Evolutionary conservation across 371 early-diverging fungal genomes (phyloP).

Genomic region (Saksenaea oblongispora): DNA sequence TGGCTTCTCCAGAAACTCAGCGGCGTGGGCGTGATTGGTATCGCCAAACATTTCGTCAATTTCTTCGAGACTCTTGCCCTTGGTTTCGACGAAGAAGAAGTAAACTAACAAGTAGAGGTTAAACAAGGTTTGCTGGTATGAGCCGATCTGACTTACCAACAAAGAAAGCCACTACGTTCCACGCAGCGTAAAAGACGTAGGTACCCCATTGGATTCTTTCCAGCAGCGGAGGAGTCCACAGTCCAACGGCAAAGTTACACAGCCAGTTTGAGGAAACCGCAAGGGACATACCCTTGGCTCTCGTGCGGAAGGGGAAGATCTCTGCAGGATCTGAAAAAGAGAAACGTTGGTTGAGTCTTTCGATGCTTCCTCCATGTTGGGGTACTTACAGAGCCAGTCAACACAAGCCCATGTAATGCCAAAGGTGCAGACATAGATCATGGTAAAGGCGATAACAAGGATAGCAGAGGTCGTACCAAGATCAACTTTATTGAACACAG

Average conservation of each 20-base stretch:
- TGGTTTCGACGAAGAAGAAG: slow-evolving; percentile 49
- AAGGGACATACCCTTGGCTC: slow-evolving; percentile 41
- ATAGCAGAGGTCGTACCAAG: slow-evolving; percentile 41
- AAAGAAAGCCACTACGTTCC: slow-evolving; percentile 31
- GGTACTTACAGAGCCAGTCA: slow-evolving; percentile 38
- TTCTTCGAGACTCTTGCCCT: slow-evolving; percentile 51
- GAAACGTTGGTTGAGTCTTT: background rate
- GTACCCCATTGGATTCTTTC: slow-evolving; percentile 61
- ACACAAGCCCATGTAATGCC: slow-evolving; percentile 43
- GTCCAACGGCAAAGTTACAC: slow-evolving; percentile 44
- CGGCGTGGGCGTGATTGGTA: slow-evolving; percentile 9
- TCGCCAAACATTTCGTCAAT: slow-evolving; percentile 50
- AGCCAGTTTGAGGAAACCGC: slow-evolving; percentile 67
- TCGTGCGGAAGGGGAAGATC: slow-evolving; percentile 51
- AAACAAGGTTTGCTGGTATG: background rate
- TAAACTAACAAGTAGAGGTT: slow-evolving; percentile 12
- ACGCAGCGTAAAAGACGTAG: slow-evolving; percentile 51
- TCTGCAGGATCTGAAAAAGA: slow-evolving; percentile 56
- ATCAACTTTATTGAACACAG: slow-evolving; percentile 35
- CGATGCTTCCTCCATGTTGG: slow-evolving; percentile 25
- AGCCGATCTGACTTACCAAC: slow-evolving; percentile 17
- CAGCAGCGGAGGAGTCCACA: slow-evolving; percentile 38
- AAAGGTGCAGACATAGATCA: slow-evolving; percentile 41
- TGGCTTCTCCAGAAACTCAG: background rate
- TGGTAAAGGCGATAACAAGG: slow-evolving; percentile 33